Evolutionary conservation across 371 early-diverging fungal species (phyloP).

Genomic region (Rhizopus stolonifer): DNA sequence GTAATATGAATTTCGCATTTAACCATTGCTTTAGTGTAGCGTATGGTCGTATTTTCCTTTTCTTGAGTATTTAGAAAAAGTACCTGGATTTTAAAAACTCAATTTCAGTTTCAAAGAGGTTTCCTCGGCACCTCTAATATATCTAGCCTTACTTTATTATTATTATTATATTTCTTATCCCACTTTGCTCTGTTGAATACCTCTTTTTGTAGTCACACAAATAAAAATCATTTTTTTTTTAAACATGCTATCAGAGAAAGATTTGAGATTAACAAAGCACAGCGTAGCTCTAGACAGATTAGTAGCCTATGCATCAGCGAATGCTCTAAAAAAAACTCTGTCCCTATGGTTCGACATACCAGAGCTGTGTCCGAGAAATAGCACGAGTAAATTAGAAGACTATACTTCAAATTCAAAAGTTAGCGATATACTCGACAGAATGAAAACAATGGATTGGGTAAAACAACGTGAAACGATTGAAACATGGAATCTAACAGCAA

Average conservation of each 20-base stretch:
- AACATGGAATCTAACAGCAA: background rate
- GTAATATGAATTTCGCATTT: too few species aligned
- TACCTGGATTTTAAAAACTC: too few species aligned
- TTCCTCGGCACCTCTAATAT: too few species aligned
- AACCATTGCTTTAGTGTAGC: too few species aligned
- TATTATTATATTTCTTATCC: too few species aligned
- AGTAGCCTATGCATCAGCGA: background rate
- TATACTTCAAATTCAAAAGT: background rate
- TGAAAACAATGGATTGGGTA: conserved; percentile 9
- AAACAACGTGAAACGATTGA: too few species aligned
- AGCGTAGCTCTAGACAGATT: background rate
- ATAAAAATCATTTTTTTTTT: background rate
- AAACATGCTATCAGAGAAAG: conserved; percentile 1
- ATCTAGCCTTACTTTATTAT: too few species aligned
- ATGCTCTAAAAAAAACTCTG: background rate
- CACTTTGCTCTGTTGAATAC: too few species aligned
- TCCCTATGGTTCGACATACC: conserved; percentile 13
- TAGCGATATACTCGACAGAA: conserved; percentile 2
- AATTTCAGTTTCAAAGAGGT: too few species aligned
- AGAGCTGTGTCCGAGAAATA: conserved; percentile 5
- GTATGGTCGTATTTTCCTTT: too few species aligned
- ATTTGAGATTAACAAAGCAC: conserved; percentile 2
- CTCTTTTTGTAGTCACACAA: too few species aligned
- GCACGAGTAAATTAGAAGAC: background rate
- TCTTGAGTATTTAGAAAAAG: too few species aligned